Evolutionary conservation across 108 stramenopile species (phyloP).

Genomic region (Aurantiochytrium sp.): DNA sequence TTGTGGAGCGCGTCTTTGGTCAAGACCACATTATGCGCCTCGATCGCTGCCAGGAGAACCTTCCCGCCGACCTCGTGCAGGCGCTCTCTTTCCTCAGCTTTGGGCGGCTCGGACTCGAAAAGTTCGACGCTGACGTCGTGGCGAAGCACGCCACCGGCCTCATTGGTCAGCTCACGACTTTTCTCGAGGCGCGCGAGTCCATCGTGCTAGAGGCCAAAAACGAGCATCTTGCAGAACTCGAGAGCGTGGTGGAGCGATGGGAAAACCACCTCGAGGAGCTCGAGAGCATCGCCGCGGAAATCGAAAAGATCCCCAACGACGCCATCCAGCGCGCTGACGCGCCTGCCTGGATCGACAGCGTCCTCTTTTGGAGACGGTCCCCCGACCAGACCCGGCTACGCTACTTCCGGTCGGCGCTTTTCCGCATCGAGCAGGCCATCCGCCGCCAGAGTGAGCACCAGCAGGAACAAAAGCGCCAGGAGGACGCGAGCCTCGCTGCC

Average conservation of each 20-base stretch:
- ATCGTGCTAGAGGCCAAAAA: background rate
- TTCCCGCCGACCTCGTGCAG: background rate
- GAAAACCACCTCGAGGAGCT: background rate
- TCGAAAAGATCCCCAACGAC: background rate
- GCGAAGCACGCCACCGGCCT: background rate
- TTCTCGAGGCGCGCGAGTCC: background rate
- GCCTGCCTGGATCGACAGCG: background rate
- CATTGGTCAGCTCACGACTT: background rate
- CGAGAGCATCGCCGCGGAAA: background rate
- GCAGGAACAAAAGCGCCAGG: too few relatives aligned
- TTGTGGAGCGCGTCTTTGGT: background rate
- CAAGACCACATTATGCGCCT: background rate
- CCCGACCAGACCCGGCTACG: background rate
- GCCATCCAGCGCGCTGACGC: background rate
- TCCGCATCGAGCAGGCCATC: background rate
- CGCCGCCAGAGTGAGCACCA: background rate
- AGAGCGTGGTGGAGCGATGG: background rate
- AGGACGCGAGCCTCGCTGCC: background rate
- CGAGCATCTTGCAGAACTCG: background rate
- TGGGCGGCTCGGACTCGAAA: background rate
- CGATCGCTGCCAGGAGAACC: constrained; percentile 11
- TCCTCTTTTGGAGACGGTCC: background rate
- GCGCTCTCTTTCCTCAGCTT: background rate
- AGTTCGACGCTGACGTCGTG: background rate
- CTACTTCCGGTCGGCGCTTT: background rate